Evolutionary conservation across 2,329 filamentous ascomycete genomes (phyloP), one percentile per base, ranked within the genome.

Genomic region (Hymenoscyphus infarciens): DNA sequence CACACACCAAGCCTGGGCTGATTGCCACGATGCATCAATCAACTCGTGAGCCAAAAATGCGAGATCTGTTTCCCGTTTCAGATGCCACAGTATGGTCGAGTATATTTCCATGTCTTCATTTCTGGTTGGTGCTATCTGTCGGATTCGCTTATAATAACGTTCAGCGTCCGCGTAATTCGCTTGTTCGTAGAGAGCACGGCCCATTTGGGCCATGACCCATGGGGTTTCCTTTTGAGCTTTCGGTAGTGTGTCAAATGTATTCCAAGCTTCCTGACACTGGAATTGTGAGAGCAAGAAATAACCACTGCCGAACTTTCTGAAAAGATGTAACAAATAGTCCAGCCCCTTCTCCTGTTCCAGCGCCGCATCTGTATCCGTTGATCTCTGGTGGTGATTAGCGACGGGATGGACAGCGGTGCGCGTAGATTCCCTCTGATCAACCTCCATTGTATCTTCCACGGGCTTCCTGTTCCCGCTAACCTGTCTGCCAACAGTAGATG

Each of bases 81-180:
- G 79, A 75, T 97, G 93, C 95, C 96, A 99, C n/a, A 99, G 82
- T n/a, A 96, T 89, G 0, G 95, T 99, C 15, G 94, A 98, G 77
- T 97, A 99, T 39, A 98, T 88, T 74, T 99, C 95, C 93, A 98
- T 97, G 72, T 97, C 93, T 73, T 96, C 90, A 54, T 96, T 82
- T 3, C 91, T 87, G 1, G 91, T 90, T 0, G 94, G 94, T 13
- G 91, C 88, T 68, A 95, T 82, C 35, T 88, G 84, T 58, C 92
- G 87, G 68, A 99, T 85, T 61, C 87, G 87, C 63, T 87, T 83
- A 75, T 97, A 99, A 71, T 88, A 90, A 67, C 90, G 91, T 74
- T 97, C 94, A 2, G 95, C 92, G 66, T 97, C 91, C 1, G 81
- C 80, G 73, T 98, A 97, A 68, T 89, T 85, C 10, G 90, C 89